Evolutionary conservation across 2,329 filamentous ascomycete genomes (phyloP), one percentile per base, ranked within the genome.

Genomic region (Zasmidium cellare): DNA sequence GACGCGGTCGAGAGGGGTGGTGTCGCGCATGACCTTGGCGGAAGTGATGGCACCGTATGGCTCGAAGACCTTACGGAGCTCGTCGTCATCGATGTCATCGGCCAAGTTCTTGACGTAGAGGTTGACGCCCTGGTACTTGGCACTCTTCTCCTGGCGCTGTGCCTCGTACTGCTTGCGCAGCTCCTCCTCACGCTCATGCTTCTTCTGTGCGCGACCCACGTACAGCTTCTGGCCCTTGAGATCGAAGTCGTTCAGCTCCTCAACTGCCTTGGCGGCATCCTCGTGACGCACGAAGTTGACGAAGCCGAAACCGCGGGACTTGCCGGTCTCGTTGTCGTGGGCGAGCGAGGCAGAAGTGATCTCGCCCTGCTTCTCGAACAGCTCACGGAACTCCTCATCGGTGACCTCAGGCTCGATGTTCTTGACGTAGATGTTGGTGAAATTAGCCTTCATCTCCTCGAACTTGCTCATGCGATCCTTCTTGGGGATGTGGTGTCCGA

Each of bases 361-460:
- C 57, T 96, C 89, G 68, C 94, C 94, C 72, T 86, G 96, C 78
- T 87, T 87, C 83, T 94, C 90, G 71, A 99, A 97, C 51, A 97
- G 83, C 62, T 88, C 84, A 69, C 92, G 91, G 87, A 99, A 97
- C 75, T 97, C 89, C 9, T 97, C 92, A 62, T 99, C 94, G 59
- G 86, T 89, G 64, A 88, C 90, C 50, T 97, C 93, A 35, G 80
- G 72, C 71, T 87, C 86, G 69, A 99, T 89, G 82, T 99, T 99
- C 88, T 99, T 99, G 82, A 99, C 91, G 81, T 99, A 99, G 79
- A 99, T 88, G 78, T 99, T 99, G 83, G 94, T 99, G 85, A 96
- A 99, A 85, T 99, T 99, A 78, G 94, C 94, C 88, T 99, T 99
- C 93, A 99, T 99, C 85, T 99, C 94, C 83, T 99, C 94, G 71